A percentile compares a stretch with the other conserved stretches of the same genome.
Evolutionary conservation across 2,329 filamentous ascomycete genomes (phyloP).

Genomic region (Colletotrichum liriopes): DNA sequence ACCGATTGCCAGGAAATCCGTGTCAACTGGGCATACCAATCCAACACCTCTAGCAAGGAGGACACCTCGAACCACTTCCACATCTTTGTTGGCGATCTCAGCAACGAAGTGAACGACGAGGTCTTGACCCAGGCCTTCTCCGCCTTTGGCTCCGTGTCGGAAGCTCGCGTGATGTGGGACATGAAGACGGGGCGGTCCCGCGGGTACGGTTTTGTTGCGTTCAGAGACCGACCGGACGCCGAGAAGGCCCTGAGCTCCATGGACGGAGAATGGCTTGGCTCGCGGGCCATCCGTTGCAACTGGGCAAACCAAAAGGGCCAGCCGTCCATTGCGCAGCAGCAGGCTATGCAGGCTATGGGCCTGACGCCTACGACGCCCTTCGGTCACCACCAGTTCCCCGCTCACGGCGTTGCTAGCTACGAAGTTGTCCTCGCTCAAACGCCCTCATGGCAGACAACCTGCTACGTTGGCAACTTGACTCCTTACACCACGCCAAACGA

Average conservation of each 20-base stretch:
- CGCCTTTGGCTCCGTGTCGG: constrained; percentile 94
- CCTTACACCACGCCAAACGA: constrained; percentile 98
- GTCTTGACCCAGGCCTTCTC: constrained; percentile 94
- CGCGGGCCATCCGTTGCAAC: constrained; percentile 98
- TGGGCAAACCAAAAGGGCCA: constrained; percentile 99
- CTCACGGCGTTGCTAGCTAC: constrained; percentile 96
- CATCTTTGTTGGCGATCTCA: constrained; percentile 97
- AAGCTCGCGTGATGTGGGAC: constrained; percentile 99
- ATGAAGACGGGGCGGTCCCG: constrained; percentile 99
- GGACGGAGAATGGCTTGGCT: constrained; percentile 99
- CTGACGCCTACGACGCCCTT: constrained; percentile 98
- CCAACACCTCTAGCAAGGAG: constrained; percentile 93
- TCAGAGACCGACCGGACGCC: constrained; percentile 92
- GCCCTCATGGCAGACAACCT: constrained; percentile 97
- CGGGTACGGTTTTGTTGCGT: constrained; percentile 98
- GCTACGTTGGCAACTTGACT: constrained; percentile 97
- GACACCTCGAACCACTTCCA: constrained; percentile 99
- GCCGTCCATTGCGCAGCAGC: constrained; percentile 97
- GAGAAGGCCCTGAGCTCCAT: constrained; percentile 97
- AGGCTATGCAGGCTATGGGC: constrained; percentile 96
- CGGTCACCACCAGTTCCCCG: constrained; percentile 97
- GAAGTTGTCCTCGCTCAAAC: constrained; percentile 98
- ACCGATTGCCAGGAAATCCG: constrained; percentile 84
- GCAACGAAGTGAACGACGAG: constrained; percentile 99
- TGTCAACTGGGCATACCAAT: constrained; percentile 99